Conservation (phyloP, 768 basidiomycete genomes). For the Rhodotorula babjevae region DNA sequence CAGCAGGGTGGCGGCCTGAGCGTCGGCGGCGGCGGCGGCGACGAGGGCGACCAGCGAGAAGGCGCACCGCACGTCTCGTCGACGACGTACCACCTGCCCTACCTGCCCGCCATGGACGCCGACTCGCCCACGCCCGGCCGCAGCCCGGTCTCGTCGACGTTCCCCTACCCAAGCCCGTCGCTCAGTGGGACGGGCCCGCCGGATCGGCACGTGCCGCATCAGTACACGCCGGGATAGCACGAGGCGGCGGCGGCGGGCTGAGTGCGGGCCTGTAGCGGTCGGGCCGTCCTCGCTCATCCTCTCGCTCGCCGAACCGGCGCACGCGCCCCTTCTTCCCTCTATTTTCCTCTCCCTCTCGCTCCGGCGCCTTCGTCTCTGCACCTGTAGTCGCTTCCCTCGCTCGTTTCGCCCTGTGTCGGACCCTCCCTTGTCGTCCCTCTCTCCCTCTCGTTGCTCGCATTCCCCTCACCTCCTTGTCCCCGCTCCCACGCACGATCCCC, state of each 20-base stretch:
- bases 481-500: no score
- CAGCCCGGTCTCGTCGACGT: not conserved
- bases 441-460: no score
- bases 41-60: not conserved
- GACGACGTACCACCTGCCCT: conserved; percentile 13
- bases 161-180: conserved; percentile 1
- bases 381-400: not conserved
- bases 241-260: no score
- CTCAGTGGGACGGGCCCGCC: not conserved
- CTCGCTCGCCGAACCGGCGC: no score
- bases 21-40: not conserved
- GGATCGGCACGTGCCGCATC: not conserved
- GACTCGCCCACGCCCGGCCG: not conserved
- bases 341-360: not conserved
- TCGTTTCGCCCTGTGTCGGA: not conserved
- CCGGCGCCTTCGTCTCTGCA: not conserved
- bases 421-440: no score
- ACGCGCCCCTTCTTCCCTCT: not conserved
- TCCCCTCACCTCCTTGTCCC: no score
- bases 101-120: conserved; percentile 6
- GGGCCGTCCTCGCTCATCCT: no score
- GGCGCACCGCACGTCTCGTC: not conserved
- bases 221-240: not conserved
- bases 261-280: no score
- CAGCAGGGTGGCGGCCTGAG: not conserved